Evolutionary conservation across 2,329 filamentous ascomycete species (phyloP).

Genomic region (Alternaria sp.): DNA sequence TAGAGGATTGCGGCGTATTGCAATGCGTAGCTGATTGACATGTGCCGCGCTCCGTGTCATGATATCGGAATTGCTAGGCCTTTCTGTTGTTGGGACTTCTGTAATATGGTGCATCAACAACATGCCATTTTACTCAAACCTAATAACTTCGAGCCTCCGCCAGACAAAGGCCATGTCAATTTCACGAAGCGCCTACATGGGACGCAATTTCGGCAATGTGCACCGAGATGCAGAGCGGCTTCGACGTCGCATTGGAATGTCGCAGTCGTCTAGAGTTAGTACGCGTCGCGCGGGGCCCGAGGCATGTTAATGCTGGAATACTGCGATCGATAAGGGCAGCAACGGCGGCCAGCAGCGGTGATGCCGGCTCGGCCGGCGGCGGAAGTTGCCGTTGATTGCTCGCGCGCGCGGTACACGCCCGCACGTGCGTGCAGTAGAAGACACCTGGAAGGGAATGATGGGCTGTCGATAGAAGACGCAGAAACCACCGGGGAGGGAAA

Average conservation of each 20-base stretch:
- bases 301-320: constrained; percentile 9
- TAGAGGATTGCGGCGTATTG: not conserved
- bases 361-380: constrained; percentile 3
- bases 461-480: not conserved
- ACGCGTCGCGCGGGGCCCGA: not conserved
- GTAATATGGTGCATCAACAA: not conserved
- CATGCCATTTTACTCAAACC: not conserved
- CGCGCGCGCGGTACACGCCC: not conserved
- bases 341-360: constrained; percentile 1
- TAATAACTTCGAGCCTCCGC: not conserved
- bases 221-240: not conserved
- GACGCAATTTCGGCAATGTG: constrained; percentile 4
- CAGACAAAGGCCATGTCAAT: not conserved
- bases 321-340: constrained; percentile 9
- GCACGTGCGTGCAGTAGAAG: not conserved
- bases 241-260: constrained; percentile 22
- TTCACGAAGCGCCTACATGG: not conserved
- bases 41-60: not conserved
- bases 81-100: not conserved
- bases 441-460: not conserved
- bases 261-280: constrained; percentile 11
- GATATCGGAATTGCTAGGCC: not conserved
- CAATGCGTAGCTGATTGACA: not conserved
- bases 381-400: constrained; percentile 1
- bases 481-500: not conserved